phyloP scores from a whole-genome alignment of 805 yeast genomes.

The Metschnikowia gruessii region DNA sequence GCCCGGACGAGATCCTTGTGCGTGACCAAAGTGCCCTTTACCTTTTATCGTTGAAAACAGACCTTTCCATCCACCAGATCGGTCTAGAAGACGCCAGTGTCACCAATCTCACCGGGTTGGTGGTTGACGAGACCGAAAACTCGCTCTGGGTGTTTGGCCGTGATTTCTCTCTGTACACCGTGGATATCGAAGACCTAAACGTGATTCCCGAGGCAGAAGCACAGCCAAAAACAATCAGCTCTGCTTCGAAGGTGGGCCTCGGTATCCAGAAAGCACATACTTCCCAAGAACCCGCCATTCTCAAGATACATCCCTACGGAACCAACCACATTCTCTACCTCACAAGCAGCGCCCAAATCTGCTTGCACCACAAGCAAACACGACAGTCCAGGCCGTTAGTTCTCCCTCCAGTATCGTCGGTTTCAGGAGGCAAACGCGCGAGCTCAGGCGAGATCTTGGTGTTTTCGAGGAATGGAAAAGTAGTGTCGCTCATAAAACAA shows the following conservation, averaged over 20 bases:
- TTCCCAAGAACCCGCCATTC: not conserved
- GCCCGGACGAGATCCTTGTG: constrained; percentile 36
- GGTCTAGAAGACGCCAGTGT: constrained; percentile 4
- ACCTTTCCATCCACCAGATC: constrained; percentile 19
- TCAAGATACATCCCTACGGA: constrained; percentile 3
- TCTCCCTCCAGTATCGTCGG: constrained; percentile 1
- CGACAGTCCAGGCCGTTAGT: not conserved
- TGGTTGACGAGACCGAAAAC: constrained; percentile 20
- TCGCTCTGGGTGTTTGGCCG: constrained; percentile 7
- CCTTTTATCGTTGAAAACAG: constrained; percentile 22
- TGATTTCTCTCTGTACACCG: not conserved
- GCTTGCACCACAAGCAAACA: not conserved
- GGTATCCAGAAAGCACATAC: not conserved
- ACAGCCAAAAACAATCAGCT: not conserved
- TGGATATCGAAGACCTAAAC: constrained; percentile 1
- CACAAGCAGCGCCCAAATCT: constrained; percentile 2
- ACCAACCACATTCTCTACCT: constrained; percentile 3
- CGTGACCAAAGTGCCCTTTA: constrained; percentile 34
- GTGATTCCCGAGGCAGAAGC: not conserved
- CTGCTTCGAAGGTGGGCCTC: constrained; percentile 3
- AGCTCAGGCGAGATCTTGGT: constrained; percentile 16
- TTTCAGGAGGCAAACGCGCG: constrained; percentile 9
- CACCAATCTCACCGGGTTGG: constrained; percentile 15
- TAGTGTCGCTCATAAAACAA: constrained; percentile 9
- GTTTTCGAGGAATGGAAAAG: constrained; percentile 23